Evolutionary conservation across 805 yeast species (phyloP).

Genomic region (Ogataea sp.): DNA sequence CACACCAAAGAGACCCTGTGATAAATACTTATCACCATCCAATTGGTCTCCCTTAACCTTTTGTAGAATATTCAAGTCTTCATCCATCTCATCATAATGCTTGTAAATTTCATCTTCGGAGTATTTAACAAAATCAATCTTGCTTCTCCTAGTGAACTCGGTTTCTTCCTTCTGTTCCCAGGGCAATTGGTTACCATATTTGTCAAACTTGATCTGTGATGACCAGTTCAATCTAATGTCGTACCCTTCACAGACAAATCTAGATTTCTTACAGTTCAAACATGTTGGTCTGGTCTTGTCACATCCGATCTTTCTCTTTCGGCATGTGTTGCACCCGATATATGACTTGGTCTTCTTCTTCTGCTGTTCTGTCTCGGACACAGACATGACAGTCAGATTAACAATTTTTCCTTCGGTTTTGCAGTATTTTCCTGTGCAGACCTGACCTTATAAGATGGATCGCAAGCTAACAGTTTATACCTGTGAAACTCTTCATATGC

Average conservation of each 20-base stretch:
- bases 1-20: constrained; percentile 79
- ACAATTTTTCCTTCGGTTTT: no score
- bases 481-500: no score
- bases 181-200: constrained; percentile 33
- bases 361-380: no score
- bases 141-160: constrained; percentile 59
- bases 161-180: constrained; percentile 25
- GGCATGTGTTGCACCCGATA: constrained; percentile 85
- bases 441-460: no score
- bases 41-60: constrained; percentile 24
- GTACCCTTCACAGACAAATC: constrained; percentile 72
- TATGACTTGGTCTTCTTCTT: constrained; percentile 57
- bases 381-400: no score
- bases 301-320: constrained; percentile 74
- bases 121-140: constrained; percentile 68
- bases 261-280: constrained; percentile 58
- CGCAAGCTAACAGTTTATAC: no score
- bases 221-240: constrained; percentile 77
- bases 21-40: constrained; percentile 16
- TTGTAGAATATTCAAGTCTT: constrained; percentile 51
- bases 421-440: no score
- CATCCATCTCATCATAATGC: constrained; percentile 79
- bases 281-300: constrained; percentile 68
- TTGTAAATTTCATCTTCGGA: constrained; percentile 49
- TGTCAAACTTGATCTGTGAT: constrained; percentile 43